Evolutionary conservation across 805 yeast species (phyloP), one percentile per base, ranked within the genome.

Genomic region (Ogataea glucozyma): DNA sequence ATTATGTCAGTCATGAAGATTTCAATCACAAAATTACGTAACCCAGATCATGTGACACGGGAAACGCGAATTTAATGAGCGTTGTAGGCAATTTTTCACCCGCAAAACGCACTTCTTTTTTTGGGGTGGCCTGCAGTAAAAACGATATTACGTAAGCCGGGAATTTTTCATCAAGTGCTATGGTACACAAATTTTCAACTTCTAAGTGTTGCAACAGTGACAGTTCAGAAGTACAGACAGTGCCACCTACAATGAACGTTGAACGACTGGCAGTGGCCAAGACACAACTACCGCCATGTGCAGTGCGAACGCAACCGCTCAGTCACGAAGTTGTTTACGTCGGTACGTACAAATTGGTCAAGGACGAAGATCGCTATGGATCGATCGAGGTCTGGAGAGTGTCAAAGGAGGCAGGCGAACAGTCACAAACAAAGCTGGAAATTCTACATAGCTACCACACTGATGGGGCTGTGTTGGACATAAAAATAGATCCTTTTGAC

Each of bases 271-370:
- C 67, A 3, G 49, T 52, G 1, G 62, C 70, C 3, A 65, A 63
- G 18, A 70, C 91, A 0, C 62, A 67, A 1, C 66, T 80, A 2
- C 98, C 98, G 1, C 97, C 98, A 1, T 93, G 98, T 60, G 83
- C 87, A 32, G 62, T 91, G 4, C 71, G 83, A 26, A 72, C 82
- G 8, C 78, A 75, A 39, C 85, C 85, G 0, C 45, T 56, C 0
- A 77, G 79, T 31, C 54, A 63, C 3, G 53, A 72, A 0, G 57
- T 75, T 8, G 49, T 88, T 1, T 58, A 88, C 9, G 61, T 88
- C 1, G 98, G 97, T 0, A 89, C 97, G 0, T 91, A 93, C 60
- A 78, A 83, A 42, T 69, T 91, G 26, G 81, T 87, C 52, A 69
- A 72, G 8, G 67, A 73, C 12, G 82, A 84, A 1, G 51, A 57